A percentile compares a stretch with the other conserved stretches of the same genome.
Evolutionary conservation across 2,329 filamentous ascomycete genomes (phyloP).

Genomic region (Penicillium aurantiogriseum): DNA sequence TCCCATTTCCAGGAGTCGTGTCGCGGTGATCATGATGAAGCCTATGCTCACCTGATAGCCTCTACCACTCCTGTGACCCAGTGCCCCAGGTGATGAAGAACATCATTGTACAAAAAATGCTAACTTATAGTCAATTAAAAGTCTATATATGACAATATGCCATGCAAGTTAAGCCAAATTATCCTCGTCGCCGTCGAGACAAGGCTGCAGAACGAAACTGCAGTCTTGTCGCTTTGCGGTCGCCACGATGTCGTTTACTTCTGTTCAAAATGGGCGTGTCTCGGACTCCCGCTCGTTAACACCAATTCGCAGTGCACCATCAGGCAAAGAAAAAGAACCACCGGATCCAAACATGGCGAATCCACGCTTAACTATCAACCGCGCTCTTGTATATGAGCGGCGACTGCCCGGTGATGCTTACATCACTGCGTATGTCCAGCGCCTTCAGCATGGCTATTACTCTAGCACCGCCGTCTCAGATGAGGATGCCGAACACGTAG

Average conservation of each 20-base stretch:
- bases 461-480: constrained; percentile 46
- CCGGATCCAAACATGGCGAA: constrained; percentile 40
- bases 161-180: background rate
- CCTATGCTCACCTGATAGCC: constrained; percentile 8
- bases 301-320: constrained; percentile 1
- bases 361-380: constrained; percentile 38
- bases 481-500: constrained; percentile 43
- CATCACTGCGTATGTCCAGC: constrained; percentile 51
- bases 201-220: constrained; percentile 7
- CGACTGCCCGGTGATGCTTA: constrained; percentile 49
- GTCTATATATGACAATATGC: background rate
- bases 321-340: constrained; percentile 8
- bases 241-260: constrained; percentile 9
- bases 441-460: constrained; percentile 52
- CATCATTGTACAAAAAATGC: background rate
- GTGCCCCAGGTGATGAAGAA: constrained; percentile 5
- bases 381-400: constrained; percentile 51
- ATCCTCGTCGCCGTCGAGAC: background rate
- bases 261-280: background rate
- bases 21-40: constrained; percentile 1
- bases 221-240: constrained; percentile 5
- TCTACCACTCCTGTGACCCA: constrained; percentile 2
- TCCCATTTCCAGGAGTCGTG: background rate
- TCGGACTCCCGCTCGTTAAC: background rate
- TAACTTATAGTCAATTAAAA: background rate